Percentiles rank a stretch among this genome's conserved stretches.
phyloP scores from a whole-genome alignment of 352 stramenopile genomes.

The Phytophthora colocasiae region DNA sequence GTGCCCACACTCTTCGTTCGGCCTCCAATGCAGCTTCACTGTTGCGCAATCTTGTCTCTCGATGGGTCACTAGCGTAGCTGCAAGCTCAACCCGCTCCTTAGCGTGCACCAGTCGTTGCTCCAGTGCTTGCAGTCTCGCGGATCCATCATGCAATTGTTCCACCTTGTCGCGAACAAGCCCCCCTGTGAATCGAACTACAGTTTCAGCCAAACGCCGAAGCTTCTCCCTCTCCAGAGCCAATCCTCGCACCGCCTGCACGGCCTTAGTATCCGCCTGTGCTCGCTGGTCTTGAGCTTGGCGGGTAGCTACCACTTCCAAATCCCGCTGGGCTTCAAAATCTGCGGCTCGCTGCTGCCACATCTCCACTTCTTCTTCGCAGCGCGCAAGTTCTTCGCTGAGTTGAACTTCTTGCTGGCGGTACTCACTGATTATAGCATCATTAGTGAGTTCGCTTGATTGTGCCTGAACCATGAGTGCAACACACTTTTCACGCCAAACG shows the following conservation, averaged over 20 bases:
- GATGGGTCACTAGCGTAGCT: slow-evolving; percentile 52
- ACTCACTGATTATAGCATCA: slow-evolving; percentile 11
- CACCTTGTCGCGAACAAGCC: slow-evolving; percentile 57
- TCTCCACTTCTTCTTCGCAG: slow-evolving; percentile 41
- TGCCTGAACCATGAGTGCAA: slow-evolving; percentile 65
- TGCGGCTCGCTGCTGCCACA: slow-evolving; percentile 59
- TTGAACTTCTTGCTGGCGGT: slow-evolving; percentile 14
- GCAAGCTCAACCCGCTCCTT: slow-evolving; percentile 54
- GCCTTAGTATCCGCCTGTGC: slow-evolving; percentile 48
- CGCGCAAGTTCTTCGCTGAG: slow-evolving; percentile 19
- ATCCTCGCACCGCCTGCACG: slow-evolving; percentile 53
- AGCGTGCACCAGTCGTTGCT: slow-evolving; percentile 44
- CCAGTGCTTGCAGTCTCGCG: slow-evolving; percentile 45
- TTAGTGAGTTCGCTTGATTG: slow-evolving; percentile 45
- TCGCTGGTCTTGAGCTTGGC: slow-evolving; percentile 37
- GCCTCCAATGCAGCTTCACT: slow-evolving; percentile 68
- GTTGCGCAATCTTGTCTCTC: slow-evolving; percentile 67
- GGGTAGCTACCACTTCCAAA: slow-evolving; percentile 46
- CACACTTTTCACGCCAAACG: slow-evolving; percentile 65
- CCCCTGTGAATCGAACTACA: slow-evolving; percentile 56
- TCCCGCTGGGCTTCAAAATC: slow-evolving; percentile 75
- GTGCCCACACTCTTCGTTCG: slow-evolving; percentile 45
- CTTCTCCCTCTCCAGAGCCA: slow-evolving; percentile 57
- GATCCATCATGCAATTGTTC: slow-evolving; percentile 42
- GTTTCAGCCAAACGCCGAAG: slow-evolving; percentile 50